phyloP scores from a whole-genome alignment of 2,329 filamentous ascomycete genomes.

The Lecanicillium sp. region DNA sequence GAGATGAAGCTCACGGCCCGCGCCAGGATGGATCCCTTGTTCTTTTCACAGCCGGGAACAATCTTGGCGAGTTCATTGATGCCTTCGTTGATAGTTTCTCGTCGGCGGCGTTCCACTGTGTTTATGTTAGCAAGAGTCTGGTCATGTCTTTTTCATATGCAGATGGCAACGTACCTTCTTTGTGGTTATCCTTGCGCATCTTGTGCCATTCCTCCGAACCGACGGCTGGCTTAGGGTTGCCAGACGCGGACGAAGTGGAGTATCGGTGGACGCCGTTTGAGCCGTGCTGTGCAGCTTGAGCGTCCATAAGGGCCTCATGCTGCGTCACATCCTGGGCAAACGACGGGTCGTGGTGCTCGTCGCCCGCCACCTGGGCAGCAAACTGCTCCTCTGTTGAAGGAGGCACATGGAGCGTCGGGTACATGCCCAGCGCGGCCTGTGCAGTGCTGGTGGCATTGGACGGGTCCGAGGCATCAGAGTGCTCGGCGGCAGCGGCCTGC shows the following conservation, averaged over 20 bases:
- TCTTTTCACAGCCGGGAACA: conserved; percentile 95
- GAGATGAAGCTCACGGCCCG: conserved; percentile 91
- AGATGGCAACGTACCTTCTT: conserved; percentile 66
- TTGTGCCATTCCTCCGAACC: conserved; percentile 98
- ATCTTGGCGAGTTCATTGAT: conserved; percentile 98
- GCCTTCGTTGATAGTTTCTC: conserved; percentile 97
- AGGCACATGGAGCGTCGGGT: conserved; percentile 51
- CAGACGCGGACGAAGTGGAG: conserved; percentile 29
- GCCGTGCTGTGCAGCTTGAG: conserved; percentile 20
- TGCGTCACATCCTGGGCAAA: conserved; percentile 24
- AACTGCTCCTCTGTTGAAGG: conserved; percentile 53
- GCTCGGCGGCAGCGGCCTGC: conserved; percentile 40
- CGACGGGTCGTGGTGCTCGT: conserved; percentile 21
- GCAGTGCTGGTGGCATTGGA: conserved; percentile 51
- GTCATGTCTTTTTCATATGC: background rate
- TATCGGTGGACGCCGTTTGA: conserved; percentile 35
- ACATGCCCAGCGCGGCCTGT: conserved; percentile 52
- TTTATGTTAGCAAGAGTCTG: conserved; percentile 16
- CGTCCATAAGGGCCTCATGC: conserved; percentile 13
- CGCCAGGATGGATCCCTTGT: conserved; percentile 94
- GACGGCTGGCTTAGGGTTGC: conserved; percentile 70
- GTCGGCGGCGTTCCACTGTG: conserved; percentile 85
- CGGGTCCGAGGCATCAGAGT: conserved; percentile 40
- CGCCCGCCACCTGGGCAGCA: conserved; percentile 37
- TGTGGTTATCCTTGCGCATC: conserved; percentile 94